phyloP scores from a whole-genome alignment of 2,329 filamentous ascomycete genomes.

The Shiraia sp. region DNA sequence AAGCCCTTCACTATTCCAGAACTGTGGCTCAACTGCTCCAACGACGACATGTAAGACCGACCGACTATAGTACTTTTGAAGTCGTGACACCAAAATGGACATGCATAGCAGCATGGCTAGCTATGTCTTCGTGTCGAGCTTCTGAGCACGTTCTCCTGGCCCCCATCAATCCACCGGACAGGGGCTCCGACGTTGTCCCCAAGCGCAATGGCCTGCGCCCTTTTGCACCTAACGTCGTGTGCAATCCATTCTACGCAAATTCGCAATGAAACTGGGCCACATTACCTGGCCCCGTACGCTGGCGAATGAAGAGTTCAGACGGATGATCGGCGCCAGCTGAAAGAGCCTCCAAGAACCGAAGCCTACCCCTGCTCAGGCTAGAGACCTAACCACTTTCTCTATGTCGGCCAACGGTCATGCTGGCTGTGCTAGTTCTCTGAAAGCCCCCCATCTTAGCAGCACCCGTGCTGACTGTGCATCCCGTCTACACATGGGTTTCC shows the following conservation, averaged over 20 bases:
- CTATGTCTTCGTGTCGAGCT: conserved; percentile 7
- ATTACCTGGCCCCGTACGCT: conserved; percentile 18
- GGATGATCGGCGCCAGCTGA: conserved; percentile 33
- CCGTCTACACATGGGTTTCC: conserved; percentile 34
- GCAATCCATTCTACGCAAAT: conserved; percentile 14
- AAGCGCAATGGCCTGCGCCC: conserved; percentile 7
- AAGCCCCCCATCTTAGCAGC: conserved; percentile 32
- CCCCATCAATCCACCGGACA: conserved; percentile 14
- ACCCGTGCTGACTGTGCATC: conserved; percentile 42
- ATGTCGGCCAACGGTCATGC: conserved; percentile 33
- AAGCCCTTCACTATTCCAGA: conserved; percentile 25
- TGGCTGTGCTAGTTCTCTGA: conserved; percentile 41
- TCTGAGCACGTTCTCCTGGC: conserved; percentile 18
- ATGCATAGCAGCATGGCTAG: conserved; percentile 17
- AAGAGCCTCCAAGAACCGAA: conserved; percentile 37
- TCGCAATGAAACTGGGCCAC: conserved; percentile 19
- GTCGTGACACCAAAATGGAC: conserved; percentile 18
- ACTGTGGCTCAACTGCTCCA: conserved; percentile 29
- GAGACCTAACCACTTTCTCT: conserved; percentile 31
- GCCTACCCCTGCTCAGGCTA: conserved; percentile 31
- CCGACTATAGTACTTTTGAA: conserved; percentile 23
- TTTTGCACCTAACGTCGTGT: conserved; percentile 7
- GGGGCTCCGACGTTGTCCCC: conserved; percentile 8
- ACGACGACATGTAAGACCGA: conserved; percentile 28
- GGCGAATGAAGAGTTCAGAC: conserved; percentile 26